Evolutionary conservation across 2,329 filamentous ascomycete species (phyloP).

Genomic region (Septoria linicola): DNA sequence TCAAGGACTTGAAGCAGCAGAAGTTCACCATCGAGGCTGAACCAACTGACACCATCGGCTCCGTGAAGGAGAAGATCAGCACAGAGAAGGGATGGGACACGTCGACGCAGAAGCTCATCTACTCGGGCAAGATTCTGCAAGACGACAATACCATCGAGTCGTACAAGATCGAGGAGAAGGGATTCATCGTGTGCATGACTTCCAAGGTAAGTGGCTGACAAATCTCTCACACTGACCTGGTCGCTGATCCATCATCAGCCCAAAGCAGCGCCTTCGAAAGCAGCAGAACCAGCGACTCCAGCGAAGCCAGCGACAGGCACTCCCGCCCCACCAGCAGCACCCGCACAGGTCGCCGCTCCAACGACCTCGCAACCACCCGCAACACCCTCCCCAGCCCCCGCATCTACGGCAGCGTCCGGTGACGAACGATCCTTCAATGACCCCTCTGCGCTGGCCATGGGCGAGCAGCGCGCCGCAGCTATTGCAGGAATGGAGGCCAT

Average conservation of each 20-base stretch:
- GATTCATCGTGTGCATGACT: slow-evolving; percentile 98
- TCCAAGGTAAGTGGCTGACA: slow-evolving; percentile 68
- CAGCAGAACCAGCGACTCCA: slow-evolving; percentile 58
- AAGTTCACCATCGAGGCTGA: slow-evolving; percentile 97
- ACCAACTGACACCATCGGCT: slow-evolving; percentile 82
- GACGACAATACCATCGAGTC: slow-evolving; percentile 95
- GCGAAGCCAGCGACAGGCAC: slow-evolving; percentile 41
- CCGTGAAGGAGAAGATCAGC: slow-evolving; percentile 89
- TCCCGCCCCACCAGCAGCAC: slow-evolving; percentile 43
- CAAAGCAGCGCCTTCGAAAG: slow-evolving; percentile 60
- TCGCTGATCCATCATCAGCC: slow-evolving; percentile 53
- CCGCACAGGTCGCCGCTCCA: slow-evolving; percentile 60
- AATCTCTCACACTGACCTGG: not conserved
- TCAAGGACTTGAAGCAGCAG: slow-evolving; percentile 95
- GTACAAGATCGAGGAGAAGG: slow-evolving; percentile 99
- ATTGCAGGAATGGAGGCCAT: slow-evolving; percentile 95
- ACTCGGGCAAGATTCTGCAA: slow-evolving; percentile 97
- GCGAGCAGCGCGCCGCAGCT: slow-evolving; percentile 74
- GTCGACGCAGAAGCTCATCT: slow-evolving; percentile 91
- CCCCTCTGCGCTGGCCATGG: slow-evolving; percentile 81
- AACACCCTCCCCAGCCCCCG: slow-evolving; percentile 51
- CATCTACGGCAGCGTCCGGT: slow-evolving; percentile 44
- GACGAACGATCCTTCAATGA: slow-evolving; percentile 58
- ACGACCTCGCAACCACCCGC: slow-evolving; percentile 52
- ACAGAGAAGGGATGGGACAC: slow-evolving; percentile 93